These are phyloP conservation scores for Aspergillus hancockii DNA, from an alignment of 495 filamentous ascomycete species.

Conservation along the genomic window DNA sequence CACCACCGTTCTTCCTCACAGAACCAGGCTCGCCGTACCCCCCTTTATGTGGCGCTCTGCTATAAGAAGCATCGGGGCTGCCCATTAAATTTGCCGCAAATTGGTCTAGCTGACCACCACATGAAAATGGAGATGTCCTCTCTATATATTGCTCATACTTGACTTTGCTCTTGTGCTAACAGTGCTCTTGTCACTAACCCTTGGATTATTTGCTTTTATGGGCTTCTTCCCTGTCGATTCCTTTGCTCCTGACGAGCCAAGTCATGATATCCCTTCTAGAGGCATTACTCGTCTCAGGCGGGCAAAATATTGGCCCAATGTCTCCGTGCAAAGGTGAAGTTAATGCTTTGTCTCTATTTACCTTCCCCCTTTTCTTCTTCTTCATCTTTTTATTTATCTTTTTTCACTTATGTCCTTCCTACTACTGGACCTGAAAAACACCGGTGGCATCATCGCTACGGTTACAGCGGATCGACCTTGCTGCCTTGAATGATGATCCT, in stretches of 20 bases:
- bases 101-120: background rate
- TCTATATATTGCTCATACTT: constrained; percentile 6
- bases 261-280: background rate
- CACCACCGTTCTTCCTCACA: background rate
- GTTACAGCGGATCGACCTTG: background rate
- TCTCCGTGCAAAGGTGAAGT: background rate
- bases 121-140: background rate
- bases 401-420: background rate
- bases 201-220: background rate
- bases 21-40: background rate
- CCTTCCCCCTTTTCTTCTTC: background rate
- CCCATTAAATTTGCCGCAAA: background rate
- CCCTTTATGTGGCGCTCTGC: background rate
- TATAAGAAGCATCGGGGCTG: constrained; percentile 1
- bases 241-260: background rate
- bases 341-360: background rate
- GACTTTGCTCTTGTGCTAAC: constrained; percentile 5
- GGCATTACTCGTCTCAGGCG: background rate
- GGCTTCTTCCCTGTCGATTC: background rate
- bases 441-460: background rate
- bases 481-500: constrained; percentile 7
- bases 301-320: background rate
- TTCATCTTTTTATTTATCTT: background rate
- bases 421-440: constrained; percentile 12
- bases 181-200: background rate